Evolutionary conservation across 768 basidiomycete genomes (phyloP), one percentile per base, ranked within the genome.

Genomic region (Polyporus arcularius): DNA sequence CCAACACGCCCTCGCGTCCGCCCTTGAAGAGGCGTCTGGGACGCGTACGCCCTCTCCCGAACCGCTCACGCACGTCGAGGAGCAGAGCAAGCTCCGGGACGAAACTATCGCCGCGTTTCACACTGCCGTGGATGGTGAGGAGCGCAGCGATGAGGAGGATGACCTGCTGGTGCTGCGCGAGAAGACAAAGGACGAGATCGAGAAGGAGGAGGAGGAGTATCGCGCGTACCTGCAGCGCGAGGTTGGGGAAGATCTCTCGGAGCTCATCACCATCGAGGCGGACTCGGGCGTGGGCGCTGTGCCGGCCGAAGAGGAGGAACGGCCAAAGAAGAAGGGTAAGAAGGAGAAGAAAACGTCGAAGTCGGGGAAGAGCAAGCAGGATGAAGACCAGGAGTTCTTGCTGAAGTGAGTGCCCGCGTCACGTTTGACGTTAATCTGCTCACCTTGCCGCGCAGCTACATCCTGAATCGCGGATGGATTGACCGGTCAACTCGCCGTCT

Each of bases 391-490:
- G 55, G 90, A 96, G 58, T 97, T 98, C 69, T 76, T 98, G 55
- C 82, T 94, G 78, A 90, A 93, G 96, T 97, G 67, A 55, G 91
- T 78, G 16, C 57, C 26, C 26, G 6, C 6, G 14, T 16, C 18
- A 12, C 4, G 14, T 15, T 10, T 12, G 4, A 2, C 3, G 3
- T 15, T 21, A 16, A 18, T 8, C 31, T 43, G 18, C 57, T 48
- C 32, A 50, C 11, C 21, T 15, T 38, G 21, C 32, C 6, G 47
- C 53, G 38, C 55, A 54, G 96, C 73, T 99, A 97, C 73, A 97
- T 99, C 65, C 79, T 98, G 21, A 96, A 96, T 72, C 92, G 97
- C 31, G 97, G 96, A 1, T 99, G 97, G 97, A 87, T 99, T 50
- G 97, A 98, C 73, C 85, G 82, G 51, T 79, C 87, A 2, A 76